A percentile compares a stretch with the other conserved stretches of the same genome.
phyloP scores from a whole-genome alignment of 2,329 filamentous ascomycete genomes.

The Apiospora arundinis region DNA sequence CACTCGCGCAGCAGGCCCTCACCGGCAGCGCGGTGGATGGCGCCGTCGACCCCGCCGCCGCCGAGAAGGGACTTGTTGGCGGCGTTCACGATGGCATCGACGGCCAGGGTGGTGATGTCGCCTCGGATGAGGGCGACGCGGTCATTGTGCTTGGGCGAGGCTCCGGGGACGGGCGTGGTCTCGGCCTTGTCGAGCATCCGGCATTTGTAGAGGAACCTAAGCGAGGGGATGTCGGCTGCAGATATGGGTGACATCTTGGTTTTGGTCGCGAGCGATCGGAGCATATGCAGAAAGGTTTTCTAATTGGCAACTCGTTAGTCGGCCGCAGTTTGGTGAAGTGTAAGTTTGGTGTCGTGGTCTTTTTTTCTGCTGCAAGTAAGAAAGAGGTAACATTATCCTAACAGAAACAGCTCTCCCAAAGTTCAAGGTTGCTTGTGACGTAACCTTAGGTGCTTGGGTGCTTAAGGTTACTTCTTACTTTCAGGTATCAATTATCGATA shows the following conservation, averaged over 20 bases:
- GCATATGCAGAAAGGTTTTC: not conserved
- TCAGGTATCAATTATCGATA: too few relatives aligned
- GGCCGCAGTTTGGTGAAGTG: not conserved
- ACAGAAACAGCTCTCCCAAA: too few relatives aligned
- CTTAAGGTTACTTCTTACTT: too few relatives aligned
- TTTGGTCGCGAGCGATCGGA: not conserved
- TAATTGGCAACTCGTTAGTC: not conserved
- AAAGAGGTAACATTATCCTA: too few relatives aligned
- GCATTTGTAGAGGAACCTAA: conserved; percentile 70
- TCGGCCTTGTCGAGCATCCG: conserved; percentile 49
- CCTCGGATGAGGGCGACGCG: conserved; percentile 73
- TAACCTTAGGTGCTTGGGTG: too few relatives aligned
- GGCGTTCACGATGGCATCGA: conserved; percentile 91
- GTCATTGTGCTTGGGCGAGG: conserved; percentile 62
- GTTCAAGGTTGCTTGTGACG: too few relatives aligned
- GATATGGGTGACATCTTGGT: conserved; percentile 6
- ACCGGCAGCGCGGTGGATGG: conserved; percentile 87
- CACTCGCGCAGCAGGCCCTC: conserved; percentile 73
- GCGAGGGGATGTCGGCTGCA: conserved; percentile 64
- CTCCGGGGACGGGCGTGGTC: conserved; percentile 31
- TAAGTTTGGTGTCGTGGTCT: not conserved
- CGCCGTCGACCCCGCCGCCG: conserved; percentile 89
- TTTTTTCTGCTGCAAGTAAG: not conserved
- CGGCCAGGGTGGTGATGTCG: conserved; percentile 81
- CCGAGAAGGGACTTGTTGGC: conserved; percentile 81